phyloP scores from a whole-genome alignment of 192 early-diverging fungal species.

The Polychytrium aggregatum region DNA sequence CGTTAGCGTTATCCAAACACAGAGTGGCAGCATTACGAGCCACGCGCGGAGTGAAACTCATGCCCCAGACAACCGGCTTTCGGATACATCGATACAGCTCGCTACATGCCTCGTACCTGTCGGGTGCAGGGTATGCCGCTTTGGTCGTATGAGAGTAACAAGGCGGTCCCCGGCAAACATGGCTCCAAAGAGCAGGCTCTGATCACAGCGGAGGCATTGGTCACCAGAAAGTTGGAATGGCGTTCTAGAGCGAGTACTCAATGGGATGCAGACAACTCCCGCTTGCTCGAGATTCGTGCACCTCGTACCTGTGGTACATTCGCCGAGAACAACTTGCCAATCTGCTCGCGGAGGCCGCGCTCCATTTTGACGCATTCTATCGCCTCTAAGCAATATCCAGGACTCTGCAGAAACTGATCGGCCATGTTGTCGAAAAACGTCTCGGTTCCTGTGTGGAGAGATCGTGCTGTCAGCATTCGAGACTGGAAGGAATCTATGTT shows the following conservation, averaged over 20 bases:
- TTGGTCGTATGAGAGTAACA: constrained; percentile 61
- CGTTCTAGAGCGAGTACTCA: too few species aligned
- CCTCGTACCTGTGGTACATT: too few species aligned
- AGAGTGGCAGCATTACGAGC: too few species aligned
- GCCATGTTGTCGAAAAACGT: constrained; percentile 68
- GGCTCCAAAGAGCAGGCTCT: constrained; percentile 68
- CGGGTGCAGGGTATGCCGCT: constrained; percentile 69
- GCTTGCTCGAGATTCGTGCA: too few species aligned
- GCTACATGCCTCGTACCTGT: constrained; percentile 40
- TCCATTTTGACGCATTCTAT: constrained; percentile 64
- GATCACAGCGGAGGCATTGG: too few species aligned
- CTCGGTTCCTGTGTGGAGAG: constrained; percentile 47
- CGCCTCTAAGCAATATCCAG: constrained; percentile 65
- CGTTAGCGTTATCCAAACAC: too few species aligned
- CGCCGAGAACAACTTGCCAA: too few species aligned
- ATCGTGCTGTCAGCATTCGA: background rate
- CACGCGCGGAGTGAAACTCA: too few species aligned
- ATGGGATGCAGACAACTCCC: too few species aligned
- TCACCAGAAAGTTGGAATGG: too few species aligned
- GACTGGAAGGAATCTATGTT: background rate
- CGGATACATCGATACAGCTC: too few species aligned
- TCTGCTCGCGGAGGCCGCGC: constrained; percentile 51
- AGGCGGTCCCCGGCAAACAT: constrained; percentile 65
- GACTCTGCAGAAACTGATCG: constrained; percentile 53
- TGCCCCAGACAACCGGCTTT: too few species aligned